Conservation (phyloP, 164 flowering plant species). For the Warburgia ugandensis region DNA sequence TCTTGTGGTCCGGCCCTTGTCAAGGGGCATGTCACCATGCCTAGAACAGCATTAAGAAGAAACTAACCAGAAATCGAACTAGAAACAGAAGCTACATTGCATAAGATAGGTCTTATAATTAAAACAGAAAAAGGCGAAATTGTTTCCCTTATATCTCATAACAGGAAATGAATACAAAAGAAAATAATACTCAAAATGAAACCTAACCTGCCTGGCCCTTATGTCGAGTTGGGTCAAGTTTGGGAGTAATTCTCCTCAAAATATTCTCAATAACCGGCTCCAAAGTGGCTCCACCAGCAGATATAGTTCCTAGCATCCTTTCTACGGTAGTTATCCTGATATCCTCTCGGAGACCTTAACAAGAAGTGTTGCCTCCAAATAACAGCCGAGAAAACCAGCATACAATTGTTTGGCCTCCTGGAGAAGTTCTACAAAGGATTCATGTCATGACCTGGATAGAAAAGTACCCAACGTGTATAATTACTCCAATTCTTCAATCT, state of each 20-base stretch:
- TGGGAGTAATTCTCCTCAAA: conserved; percentile 67
- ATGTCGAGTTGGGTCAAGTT: conserved; percentile 51
- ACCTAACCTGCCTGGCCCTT: conserved; percentile 93
- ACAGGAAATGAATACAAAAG: background rate
- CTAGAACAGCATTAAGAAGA: too few species aligned
- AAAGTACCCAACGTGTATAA: too few species aligned
- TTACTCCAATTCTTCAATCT: too few species aligned
- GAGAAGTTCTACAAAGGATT: conserved; percentile 18
- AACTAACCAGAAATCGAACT: too few species aligned
- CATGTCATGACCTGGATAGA: conserved; percentile 25
- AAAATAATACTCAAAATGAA: background rate
- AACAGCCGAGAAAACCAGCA: conserved; percentile 35
- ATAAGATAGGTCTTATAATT: too few species aligned
- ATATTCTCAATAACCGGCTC: conserved; percentile 68
- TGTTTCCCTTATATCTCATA: background rate
- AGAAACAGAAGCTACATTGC: too few species aligned
- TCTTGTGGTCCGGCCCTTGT: too few species aligned
- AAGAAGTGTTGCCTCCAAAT: conserved; percentile 59
- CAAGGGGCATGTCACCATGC: too few species aligned
- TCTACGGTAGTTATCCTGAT: conserved; percentile 4
- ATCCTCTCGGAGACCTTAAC: conserved; percentile 36
- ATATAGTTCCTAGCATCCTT: conserved; percentile 15
- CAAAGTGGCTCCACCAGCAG: conserved; percentile 12
- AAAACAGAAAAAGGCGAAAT: too few species aligned
- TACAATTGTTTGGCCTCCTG: conserved; percentile 14